Evolutionary conservation across 2,329 filamentous ascomycete species (phyloP), one percentile per base, ranked within the genome.

Genomic region (Scopulariopsis brevicaulis): DNA sequence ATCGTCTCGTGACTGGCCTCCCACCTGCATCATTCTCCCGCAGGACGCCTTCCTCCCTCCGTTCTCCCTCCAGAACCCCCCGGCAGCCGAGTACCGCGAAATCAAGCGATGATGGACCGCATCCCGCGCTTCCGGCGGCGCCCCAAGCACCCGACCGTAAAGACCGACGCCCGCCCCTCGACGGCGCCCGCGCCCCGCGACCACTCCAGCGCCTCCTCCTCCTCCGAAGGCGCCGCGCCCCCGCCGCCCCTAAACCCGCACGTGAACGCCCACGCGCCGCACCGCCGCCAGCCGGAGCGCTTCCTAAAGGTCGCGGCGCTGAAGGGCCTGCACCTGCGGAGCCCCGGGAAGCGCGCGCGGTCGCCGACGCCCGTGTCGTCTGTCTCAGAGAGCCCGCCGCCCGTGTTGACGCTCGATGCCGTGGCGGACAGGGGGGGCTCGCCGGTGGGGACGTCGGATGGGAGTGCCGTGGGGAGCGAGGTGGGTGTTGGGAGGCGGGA

Each of bases 331-430:
- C 72, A 75, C 56, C 69, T 79, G 56, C 72, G 74, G 57, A 68
- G 71, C 57, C 71, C 74, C 25, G 69, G 73, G 57, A 80, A 80
- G 68, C 75, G 77, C 64, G 74, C 74, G 59, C 72, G 73, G 56
- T 78, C 77, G 20, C 71, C 71, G 10, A 59, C 61, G 32, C 71
- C 73, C 46, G 66, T 67, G 11, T 51, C 57, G 32, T 32, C 50
- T 28, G 22, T 43, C 53, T 43, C 4, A 8, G 28, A 32, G 28
- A 32, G 28, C 28, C 48, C 57, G n/a, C 32, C 55, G 35, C 18
- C 37, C 37, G 22, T n/a, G 12, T 24, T 20, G 37, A 14, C n/a
- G 37, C 32, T 46, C 6, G 40, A 46, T 22, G 54, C 5, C 25
- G 12, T 24, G 7, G 15, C n/a, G 12, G 51, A 32, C 4, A 32